phyloP scores from a whole-genome alignment of 2,329 filamentous ascomycete species.

The Epicoccum sorghinum region DNA sequence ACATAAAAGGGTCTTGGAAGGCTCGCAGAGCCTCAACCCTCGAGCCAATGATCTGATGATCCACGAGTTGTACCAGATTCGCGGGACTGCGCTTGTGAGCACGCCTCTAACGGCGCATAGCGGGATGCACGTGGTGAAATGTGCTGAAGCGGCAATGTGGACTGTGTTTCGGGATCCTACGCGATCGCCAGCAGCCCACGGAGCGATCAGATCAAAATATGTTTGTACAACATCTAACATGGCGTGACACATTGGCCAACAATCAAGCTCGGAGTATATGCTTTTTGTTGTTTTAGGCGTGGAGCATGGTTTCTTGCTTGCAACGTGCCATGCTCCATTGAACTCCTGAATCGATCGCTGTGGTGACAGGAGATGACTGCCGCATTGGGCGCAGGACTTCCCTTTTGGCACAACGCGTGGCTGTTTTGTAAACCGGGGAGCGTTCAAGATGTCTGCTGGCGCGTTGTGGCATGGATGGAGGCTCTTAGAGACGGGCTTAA shows the following conservation, averaged over 20 bases:
- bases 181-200: neutral
- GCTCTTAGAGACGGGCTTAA: neutral
- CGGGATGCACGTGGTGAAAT: neutral
- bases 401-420: neutral
- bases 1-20: neutral
- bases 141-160: neutral
- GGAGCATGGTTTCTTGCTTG: neutral
- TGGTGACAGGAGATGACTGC: constrained; percentile 11
- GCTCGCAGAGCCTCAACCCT: constrained; percentile 13
- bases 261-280: neutral
- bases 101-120: neutral
- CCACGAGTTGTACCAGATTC: constrained; percentile 7
- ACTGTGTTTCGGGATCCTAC: constrained; percentile 1
- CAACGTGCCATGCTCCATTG: neutral
- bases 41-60: constrained; percentile 6
- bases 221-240: neutral
- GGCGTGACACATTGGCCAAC: neutral
- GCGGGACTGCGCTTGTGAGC: constrained; percentile 3
- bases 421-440: neutral
- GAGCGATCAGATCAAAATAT: neutral
- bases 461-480: neutral
- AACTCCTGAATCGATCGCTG: neutral
- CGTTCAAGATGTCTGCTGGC: no score
- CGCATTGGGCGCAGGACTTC: neutral
- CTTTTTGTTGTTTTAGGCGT: neutral